phyloP scores from a whole-genome alignment of 1,139 yeast genomes.

The Yamadazyma atlantica region DNA sequence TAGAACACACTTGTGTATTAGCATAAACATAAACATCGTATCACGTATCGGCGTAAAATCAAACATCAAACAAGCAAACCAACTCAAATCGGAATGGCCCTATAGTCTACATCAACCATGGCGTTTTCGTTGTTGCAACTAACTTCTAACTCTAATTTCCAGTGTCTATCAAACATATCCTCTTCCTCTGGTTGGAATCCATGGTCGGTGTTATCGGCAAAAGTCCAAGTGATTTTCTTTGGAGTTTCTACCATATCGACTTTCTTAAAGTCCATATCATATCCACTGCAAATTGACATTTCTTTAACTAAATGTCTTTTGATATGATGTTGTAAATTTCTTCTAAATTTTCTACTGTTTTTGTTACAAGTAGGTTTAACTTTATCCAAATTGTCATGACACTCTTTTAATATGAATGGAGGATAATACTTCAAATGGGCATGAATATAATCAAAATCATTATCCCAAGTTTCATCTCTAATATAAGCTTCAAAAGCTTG shows the following conservation, averaged over 20 bases:
- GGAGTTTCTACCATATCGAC: constrained; percentile 50
- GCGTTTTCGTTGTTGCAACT: constrained; percentile 62
- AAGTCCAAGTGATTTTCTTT: constrained; percentile 50
- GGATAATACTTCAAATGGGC: constrained; percentile 69
- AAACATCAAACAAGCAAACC: constrained; percentile 1
- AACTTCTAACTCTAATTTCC: constrained; percentile 57
- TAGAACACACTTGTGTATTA: constrained; percentile 1
- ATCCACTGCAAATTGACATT: constrained; percentile 61
- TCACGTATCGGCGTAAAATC: constrained; percentile 2
- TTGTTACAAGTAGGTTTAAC: constrained; percentile 73
- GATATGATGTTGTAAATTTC: constrained; percentile 75
- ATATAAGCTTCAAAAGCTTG: constrained; percentile 62
- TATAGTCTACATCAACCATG: constrained; percentile 58
- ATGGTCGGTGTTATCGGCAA: constrained; percentile 51
- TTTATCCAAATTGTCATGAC: constrained; percentile 70
- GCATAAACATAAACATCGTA: constrained; percentile 1
- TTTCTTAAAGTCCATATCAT: constrained; percentile 53
- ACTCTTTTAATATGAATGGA: constrained; percentile 66
- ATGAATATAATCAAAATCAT: constrained; percentile 67
- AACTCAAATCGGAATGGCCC: constrained; percentile 35
- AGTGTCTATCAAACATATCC: constrained; percentile 48
- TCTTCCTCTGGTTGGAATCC: constrained; percentile 51
- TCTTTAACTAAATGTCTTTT: constrained; percentile 70
- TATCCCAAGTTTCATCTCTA: constrained; percentile 74
- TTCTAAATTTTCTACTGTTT: constrained; percentile 67